These are phyloP conservation scores for Apiospora kogelbergensis DNA, from an alignment of 2,329 filamentous ascomycete species.

Conservation along the genomic window DNA sequence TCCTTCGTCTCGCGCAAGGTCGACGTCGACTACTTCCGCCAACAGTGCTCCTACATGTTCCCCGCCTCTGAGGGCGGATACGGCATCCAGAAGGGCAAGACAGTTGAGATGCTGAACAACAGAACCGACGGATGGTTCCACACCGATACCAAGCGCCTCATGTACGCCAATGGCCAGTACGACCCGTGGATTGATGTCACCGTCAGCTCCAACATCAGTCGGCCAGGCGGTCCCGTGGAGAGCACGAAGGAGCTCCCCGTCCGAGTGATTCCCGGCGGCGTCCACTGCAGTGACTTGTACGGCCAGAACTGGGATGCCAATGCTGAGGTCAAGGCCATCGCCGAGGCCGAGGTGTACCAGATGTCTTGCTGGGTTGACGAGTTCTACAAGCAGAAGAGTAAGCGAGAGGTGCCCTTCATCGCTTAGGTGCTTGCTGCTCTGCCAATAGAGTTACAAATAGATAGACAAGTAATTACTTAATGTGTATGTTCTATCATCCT, in stretches of 20 bases:
- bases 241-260: conserved; percentile 34
- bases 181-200: conserved; percentile 43
- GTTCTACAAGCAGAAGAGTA: conserved; percentile 37
- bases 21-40: conserved; percentile 37
- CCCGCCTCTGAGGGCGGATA: conserved; percentile 34
- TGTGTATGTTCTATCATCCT: neutral
- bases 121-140: conserved; percentile 43
- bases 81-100: conserved; percentile 32
- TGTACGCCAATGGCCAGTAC: conserved; percentile 37
- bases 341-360: conserved; percentile 50
- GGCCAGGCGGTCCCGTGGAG: conserved; percentile 38
- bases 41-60: conserved; percentile 47
- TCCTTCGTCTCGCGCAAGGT: conserved; percentile 42
- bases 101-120: conserved; percentile 33
- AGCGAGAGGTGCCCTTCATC: conserved; percentile 1
- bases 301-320: conserved; percentile 50
- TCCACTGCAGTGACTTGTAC: conserved; percentile 41
- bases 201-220: conserved; percentile 32
- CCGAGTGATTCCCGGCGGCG: conserved; percentile 34
- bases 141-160: conserved; percentile 39
- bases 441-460: neutral
- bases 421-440: neutral
- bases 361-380: conserved; percentile 56
- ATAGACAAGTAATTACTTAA: neutral
- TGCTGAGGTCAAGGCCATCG: conserved; percentile 46